Base-by-base conservation (phyloP, 2,329 filamentous ascomycete genomes). In the Penicillium hesseltinei region DNA sequence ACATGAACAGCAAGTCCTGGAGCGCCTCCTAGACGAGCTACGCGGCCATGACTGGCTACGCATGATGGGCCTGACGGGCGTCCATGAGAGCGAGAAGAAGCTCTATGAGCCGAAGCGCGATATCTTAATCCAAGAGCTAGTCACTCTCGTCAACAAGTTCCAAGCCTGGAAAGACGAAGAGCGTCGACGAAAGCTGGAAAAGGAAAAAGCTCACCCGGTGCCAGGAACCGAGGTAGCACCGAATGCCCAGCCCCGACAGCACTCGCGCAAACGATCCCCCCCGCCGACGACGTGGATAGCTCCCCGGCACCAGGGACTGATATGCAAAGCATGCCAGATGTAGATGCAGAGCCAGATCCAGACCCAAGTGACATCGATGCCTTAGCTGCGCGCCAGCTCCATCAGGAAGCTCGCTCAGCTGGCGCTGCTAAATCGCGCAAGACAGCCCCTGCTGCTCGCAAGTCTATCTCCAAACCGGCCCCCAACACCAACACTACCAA, bases 31-130 rank as follows among this genome's bases (percentile, higher is more conserved):
- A 7, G 91, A 94, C 53, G 91, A 91, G 19, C 82, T 99, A 1
- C 89, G 91, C 71, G 90, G 93, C 2, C 91, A 90, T 57, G 94
- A 97, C 74, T 99, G 94, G 94, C 80, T 97, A 56, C 88, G 90
- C 60, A 84, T 92, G 4, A 92, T 99, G 86, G 94, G 93, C 27
- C 88, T 97, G 35, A 93, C 87, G 62, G 91, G 84, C 38, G 78
- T 95, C 38, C 95, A 91, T 0, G 92, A 97, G 69, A 86, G 86
- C 23, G 90, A 91, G 69, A 93, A 91, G 75, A 94, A 89, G 73
- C 84, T 88, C 31, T 97, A 91, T 73, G 91, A 96, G 73, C 87
- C 89, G 2, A 94, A 94, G 60, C 85, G 94, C 29, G 83, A 88
- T 59, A 87, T 93, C 71, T 96, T 97, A 71, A 88, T 97, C 66